Base-by-base conservation (phyloP, 2,329 filamentous ascomycete genomes). In the Colletotrichum truncatum region DNA sequence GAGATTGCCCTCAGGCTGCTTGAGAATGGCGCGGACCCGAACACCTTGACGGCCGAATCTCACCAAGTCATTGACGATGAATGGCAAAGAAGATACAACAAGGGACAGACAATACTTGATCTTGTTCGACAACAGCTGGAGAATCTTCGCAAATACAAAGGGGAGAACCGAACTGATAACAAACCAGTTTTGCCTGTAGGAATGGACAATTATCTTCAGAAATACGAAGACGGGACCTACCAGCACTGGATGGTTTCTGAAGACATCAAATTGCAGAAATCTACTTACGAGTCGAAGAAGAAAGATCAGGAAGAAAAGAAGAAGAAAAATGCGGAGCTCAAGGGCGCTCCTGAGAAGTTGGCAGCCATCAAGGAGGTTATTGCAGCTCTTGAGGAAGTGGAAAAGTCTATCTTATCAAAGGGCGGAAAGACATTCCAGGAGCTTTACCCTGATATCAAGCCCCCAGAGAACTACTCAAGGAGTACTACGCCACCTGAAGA, bases 341-440 rank as follows among this genome's bases (percentile, higher is more conserved):
- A 72, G 32, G 79, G 77, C 3, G 32, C 78, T 1, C 62, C 75
- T 3, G 84, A 87, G 73, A 93, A 92, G 74, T 78, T 80, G 52
- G 78, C 79, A 6, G 86, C 85, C 0, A 82, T 93, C 16, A 68
- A 81, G 9, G 76, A 82, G 7, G 72, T 86, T 12, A 77, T 90
- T 12, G 67, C 73, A 0, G 81, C 85, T 1, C 85, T 90, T 36
- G 80, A 89, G 68, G 72, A 78, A 18, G 76, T 93, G 2, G 86
- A 91, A 70, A 71, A 78, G 2, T 70, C 75, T 2, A 77, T 95
- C 18, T 41, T 90, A 2, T 75, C 77, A 4, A 87, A 83, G 62
- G 88, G 86, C 1, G 92, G 85, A 2, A 93, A 93, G 75, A 85
- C 85, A 0, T 94, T 92, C 72, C 72, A 76, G 11, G 86, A 94